Conservation (phyloP, 345 rosid species). For the Citrus cavaleriei region DNA sequence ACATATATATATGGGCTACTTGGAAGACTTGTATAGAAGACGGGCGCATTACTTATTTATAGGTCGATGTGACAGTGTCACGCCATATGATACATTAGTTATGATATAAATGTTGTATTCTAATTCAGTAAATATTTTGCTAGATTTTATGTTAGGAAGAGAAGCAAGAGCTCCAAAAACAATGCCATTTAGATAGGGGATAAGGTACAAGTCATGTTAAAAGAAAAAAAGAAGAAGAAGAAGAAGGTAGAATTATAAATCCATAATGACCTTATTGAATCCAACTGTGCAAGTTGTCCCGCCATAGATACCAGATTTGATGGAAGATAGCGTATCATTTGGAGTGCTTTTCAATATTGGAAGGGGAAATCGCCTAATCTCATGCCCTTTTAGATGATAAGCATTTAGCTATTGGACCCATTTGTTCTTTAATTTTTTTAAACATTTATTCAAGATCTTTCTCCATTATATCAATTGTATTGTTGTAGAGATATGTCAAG, state of each 20-base stretch:
- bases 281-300: background rate
- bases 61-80: too few relatives aligned
- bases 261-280: conserved; percentile 12
- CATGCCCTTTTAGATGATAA: background rate
- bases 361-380: background rate
- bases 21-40: too few relatives aligned
- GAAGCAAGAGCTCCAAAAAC: too few relatives aligned
- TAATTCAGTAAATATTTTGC: too few relatives aligned
- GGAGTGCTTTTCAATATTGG: background rate
- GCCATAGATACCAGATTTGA: background rate
- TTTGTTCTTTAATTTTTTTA: background rate
- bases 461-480: background rate
- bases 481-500: too few relatives aligned
- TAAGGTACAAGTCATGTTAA: background rate
- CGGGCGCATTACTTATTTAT: background rate
- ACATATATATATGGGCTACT: background rate
- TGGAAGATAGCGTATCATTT: background rate
- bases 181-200: background rate
- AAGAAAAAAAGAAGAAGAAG: background rate
- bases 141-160: too few relatives aligned
- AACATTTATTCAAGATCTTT: background rate
- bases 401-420: conserved; percentile 16
- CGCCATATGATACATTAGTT: too few relatives aligned
- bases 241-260: conserved; percentile 8
- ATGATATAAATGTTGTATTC: too few relatives aligned